A percentile compares a stretch with the other conserved stretches of the same genome.
These are phyloP conservation scores for Chaetomium cochliodes DNA, from an alignment of 495 filamentous ascomycete species.

Conservation along the genomic window DNA sequence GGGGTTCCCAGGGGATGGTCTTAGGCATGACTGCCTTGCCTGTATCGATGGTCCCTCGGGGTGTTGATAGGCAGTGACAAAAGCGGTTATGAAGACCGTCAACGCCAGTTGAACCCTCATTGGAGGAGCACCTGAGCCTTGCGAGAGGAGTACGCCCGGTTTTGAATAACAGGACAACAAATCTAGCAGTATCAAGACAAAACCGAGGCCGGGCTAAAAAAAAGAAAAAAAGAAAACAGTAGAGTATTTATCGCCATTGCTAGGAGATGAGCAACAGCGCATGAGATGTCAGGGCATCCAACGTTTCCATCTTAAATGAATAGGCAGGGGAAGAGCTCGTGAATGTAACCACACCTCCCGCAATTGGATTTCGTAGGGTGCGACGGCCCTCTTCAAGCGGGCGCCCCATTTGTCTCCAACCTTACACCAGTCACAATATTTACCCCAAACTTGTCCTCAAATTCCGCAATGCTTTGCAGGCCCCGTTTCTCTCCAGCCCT, in stretches of 20 bases:
- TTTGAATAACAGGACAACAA: background rate
- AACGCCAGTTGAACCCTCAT: background rate
- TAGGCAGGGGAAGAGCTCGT: background rate
- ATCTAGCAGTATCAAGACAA: background rate
- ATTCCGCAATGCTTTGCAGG: too few species aligned
- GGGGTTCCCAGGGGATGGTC: slow-evolving; percentile 8
- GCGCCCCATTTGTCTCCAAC: too few species aligned
- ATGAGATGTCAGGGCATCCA: background rate
- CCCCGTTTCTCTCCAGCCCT: too few species aligned
- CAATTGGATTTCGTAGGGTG: background rate
- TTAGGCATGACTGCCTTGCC: slow-evolving; percentile 8
- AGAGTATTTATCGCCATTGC: background rate
- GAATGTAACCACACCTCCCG: background rate
- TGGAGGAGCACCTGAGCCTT: background rate
- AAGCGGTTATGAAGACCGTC: background rate
- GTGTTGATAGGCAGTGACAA: background rate
- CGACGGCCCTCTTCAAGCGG: too few species aligned
- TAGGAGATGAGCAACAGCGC: background rate
- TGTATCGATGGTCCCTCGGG: background rate
- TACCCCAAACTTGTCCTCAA: too few species aligned
- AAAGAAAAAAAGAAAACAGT: background rate
- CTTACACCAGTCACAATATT: too few species aligned
- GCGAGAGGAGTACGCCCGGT: background rate
- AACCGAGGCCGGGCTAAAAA: background rate
- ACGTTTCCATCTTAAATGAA: background rate